Conservation (phyloP, 169 alveolate species). For the Cardiosporidium cionae region DNA sequence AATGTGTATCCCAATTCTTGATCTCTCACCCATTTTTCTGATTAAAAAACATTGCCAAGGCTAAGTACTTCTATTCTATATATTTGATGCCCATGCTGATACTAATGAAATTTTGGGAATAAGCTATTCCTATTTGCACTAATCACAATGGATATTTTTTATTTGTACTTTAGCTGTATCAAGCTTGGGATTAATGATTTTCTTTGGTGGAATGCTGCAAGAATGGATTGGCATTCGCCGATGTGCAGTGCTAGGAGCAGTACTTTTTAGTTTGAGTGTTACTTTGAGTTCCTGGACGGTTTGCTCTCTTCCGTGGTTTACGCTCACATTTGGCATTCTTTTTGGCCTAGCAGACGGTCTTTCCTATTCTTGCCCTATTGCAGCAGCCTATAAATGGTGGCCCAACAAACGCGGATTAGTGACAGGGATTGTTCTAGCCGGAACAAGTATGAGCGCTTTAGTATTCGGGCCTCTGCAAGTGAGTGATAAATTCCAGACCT, state of each 20-base stretch:
- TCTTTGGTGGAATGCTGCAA: neutral
- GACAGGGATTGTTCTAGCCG: neutral
- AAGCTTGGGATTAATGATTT: neutral
- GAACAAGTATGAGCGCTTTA: neutral
- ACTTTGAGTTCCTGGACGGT: neutral
- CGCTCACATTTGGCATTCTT: slow-evolving; percentile 1
- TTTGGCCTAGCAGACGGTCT: neutral
- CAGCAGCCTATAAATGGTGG: neutral
- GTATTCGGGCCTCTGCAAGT: neutral
- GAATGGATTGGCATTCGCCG: neutral
- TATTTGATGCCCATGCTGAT: too few species aligned
- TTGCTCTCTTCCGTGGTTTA: neutral
- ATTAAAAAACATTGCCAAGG: too few species aligned
- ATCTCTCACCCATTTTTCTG: too few species aligned
- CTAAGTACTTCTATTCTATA: too few species aligned
- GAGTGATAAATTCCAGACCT: too few species aligned
- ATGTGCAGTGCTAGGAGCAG: neutral
- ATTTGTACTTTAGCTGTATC: too few species aligned
- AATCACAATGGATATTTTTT: too few species aligned
- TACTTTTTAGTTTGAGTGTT: neutral
- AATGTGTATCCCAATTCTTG: too few species aligned
- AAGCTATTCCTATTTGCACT: too few species aligned
- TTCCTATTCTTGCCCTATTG: neutral
- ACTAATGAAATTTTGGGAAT: too few species aligned
- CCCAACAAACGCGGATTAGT: neutral